Percentiles rank a stretch among this genome's conserved stretches.
Conservation (phyloP, 1,139 yeast species). For the Schwanniomyces etchellsii region DNA sequence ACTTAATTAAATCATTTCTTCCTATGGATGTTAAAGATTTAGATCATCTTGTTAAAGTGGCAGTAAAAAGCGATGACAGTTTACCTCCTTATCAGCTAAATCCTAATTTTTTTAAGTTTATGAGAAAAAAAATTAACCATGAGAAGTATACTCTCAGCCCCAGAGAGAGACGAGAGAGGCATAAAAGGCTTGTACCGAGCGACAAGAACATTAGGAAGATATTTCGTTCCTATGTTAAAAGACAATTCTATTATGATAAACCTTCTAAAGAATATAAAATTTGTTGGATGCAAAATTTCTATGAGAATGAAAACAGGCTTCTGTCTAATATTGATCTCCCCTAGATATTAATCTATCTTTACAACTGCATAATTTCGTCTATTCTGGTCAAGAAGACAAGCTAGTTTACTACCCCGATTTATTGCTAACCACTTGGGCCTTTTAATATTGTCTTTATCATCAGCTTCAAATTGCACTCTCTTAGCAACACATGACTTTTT, state of each 20-base stretch:
- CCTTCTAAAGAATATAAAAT: conserved; percentile 11
- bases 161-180: conserved; percentile 11
- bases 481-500: too few species aligned
- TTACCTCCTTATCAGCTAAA: conserved; percentile 14
- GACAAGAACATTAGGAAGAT: conserved; percentile 25
- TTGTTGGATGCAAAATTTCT: conserved; percentile 22
- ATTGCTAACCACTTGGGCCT: conserved; percentile 22
- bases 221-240: conserved; percentile 24
- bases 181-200: conserved; percentile 25
- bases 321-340: conserved; percentile 2
- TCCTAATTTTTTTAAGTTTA: conserved; percentile 22
- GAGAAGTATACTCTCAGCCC: conserved; percentile 12
- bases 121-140: conserved; percentile 16
- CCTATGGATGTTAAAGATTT: conserved; percentile 21
- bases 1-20: conserved; percentile 10
- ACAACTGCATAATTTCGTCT: conserved; percentile 34
- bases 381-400: conserved; percentile 36
- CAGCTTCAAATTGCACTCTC: too few species aligned
- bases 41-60: conserved; percentile 12
- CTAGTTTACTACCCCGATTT: conserved; percentile 19
- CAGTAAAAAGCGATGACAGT: conserved; percentile 7
- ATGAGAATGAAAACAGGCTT: conserved; percentile 11
- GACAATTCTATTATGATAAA: conserved; percentile 25
- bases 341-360: conserved; percentile 7
- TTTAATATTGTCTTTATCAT: conserved; percentile 3